phyloP scores from a whole-genome alignment of 768 basidiomycete genomes.

The Myochromella boudieri region DNA sequence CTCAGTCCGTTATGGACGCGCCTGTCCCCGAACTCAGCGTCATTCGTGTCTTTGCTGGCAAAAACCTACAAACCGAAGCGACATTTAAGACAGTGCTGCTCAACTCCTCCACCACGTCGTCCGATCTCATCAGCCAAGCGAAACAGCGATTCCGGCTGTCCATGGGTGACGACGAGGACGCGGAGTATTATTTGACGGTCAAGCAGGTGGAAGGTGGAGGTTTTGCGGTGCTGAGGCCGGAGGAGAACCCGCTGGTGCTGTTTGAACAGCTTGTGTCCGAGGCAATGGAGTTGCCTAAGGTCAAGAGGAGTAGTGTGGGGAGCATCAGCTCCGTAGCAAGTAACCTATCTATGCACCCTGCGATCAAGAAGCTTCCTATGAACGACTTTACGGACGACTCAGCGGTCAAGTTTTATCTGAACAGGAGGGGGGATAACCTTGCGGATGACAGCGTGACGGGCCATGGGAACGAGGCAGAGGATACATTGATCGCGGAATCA shows the following conservation, averaged over 20 bases:
- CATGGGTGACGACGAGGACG: slow-evolving; percentile 52
- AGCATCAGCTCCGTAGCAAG: slow-evolving; percentile 93
- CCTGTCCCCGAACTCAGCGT: slow-evolving; percentile 86
- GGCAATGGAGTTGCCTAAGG: slow-evolving; percentile 78
- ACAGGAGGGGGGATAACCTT: slow-evolving; percentile 50
- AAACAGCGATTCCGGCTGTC: slow-evolving; percentile 91
- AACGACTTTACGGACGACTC: slow-evolving; percentile 98
- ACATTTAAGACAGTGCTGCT: slow-evolving; percentile 98
- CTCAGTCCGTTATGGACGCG: slow-evolving; percentile 55
- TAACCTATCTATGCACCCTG: slow-evolving; percentile 92
- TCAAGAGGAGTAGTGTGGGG: slow-evolving; percentile 91
- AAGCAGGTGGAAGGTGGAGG: slow-evolving; percentile 91
- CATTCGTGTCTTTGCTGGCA: slow-evolving; percentile 93
- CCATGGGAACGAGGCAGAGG: slow-evolving; percentile 37
- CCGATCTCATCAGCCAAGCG: slow-evolving; percentile 87
- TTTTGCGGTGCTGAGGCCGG: slow-evolving; percentile 66
- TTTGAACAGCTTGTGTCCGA: slow-evolving; percentile 86
- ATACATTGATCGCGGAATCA: slow-evolving; percentile 40
- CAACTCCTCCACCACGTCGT: slow-evolving; percentile 80
- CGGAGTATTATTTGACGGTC: slow-evolving; percentile 85
- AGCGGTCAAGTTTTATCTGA: slow-evolving; percentile 94
- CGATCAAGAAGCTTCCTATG: slow-evolving; percentile 92
- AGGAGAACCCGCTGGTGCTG: slow-evolving; percentile 83
- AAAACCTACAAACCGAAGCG: slow-evolving; percentile 86
- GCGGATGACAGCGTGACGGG: slow-evolving; percentile 40